Base-by-base conservation (phyloP, 345 rosid species). In the Gossypium longicalyx region DNA sequence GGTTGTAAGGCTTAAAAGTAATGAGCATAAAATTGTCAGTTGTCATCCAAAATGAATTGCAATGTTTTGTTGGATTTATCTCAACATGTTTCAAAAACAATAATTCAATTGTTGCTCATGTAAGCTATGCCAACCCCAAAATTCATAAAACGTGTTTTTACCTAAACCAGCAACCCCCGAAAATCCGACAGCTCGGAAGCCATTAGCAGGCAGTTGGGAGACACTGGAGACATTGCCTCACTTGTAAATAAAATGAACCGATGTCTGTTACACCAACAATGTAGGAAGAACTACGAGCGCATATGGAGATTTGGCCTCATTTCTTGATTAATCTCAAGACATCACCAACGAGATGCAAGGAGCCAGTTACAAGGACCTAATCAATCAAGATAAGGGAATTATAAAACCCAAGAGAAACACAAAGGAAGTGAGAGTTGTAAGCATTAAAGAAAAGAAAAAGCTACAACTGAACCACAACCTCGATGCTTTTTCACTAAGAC, bases 321-420 rank as follows among this genome's bases (percentile, higher is more conserved):
- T 85, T 90, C 83, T 74, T 95, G 77, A 95, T 73, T 70, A 90
- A 82, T 87, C 86, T 87, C 84, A 95, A 76, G 45, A 90, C 89
- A 76, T 95, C 99, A 45, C 99, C 99, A 72, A 95, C 92, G 23
- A 95, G 97, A 78, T 93, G 97, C 74, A 93, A 82, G 4, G 99
- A 95, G 29, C 98, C 97, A 0, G 97, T 84, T 43, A 95, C 94
- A 45, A 95, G 91, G 67, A 95, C 97, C 98, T 91, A 81, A 74
- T 53, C 44, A 64, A 51, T 74, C 66, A 63, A 51, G 48, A 63
- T 34, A 38, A 17, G 7, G 34, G 65, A 79, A 34, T 22, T 12
- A n/a, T 3, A 20, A 4, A 19, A 23, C 44, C 20, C 25, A 13
- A 38, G 19, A 41, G 15, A 17, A 41, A 12, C 54, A 22, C 13